Base-by-base conservation (phyloP, 2,329 filamentous ascomycete species). In the Aspergillus sp. region DNA sequence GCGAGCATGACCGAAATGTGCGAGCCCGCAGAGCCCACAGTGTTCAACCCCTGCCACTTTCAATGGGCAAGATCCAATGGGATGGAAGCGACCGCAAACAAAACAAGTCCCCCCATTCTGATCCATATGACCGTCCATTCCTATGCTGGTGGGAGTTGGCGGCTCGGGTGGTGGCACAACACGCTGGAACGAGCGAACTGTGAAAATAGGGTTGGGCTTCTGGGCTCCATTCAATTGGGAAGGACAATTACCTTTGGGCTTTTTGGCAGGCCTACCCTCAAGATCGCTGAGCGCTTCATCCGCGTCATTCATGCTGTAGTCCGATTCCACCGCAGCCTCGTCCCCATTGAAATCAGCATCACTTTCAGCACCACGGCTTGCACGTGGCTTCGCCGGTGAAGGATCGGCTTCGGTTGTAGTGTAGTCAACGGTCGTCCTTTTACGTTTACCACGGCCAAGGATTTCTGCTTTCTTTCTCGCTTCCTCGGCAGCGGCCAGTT, bases 391-490 rank as follows among this genome's bases (percentile, higher is more conserved):
- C 42, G 59, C 55, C 3, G 66, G 66, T 11, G 63, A 66, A 24
- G 56, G 18, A 11, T 69, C 61, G 5, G 36, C 24, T 9, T 47
- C 53, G 18, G 63, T 58, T 43, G 58, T 58, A 22, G 64, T 60
- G 17, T 72, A 72, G 59, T 68, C 63, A 57, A 79, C 74, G 74
- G 84, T 81, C 63, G 80, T 78, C 59, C 89, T 85, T 62, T 87
- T 86, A 64, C 95, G 85, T 62, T 91, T 90, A 39, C 95, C 95
- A 58, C 95, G 86, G 11, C 95, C 95, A 48, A 97, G 85, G n/a
- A 85, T 85, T 71, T 96, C 85, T 48, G 86, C 82, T 57, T 87
- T 85, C 15, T 78, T 81, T 34, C 86, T 86, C 7, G 87, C 86
- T 66, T 92, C 87, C 55, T 85, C 85, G n/a, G 85, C 83, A 3